phyloP scores from a whole-genome alignment of 164 flowering plant species.

The Sedum album region DNA sequence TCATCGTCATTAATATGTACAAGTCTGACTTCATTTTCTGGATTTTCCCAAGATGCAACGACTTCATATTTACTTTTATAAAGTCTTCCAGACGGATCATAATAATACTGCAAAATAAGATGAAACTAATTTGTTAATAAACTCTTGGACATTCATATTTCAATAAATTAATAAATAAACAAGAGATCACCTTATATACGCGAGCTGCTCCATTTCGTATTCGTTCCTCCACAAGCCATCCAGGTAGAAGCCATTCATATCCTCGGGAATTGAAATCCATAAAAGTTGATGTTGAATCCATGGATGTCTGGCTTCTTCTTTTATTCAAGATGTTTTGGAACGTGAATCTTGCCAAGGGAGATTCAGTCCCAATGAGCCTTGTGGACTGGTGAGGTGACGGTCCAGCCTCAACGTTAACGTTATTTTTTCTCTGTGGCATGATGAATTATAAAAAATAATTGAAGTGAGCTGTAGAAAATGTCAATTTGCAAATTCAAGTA shows the following conservation, averaged over 20 bases:
- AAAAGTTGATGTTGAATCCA: not conserved
- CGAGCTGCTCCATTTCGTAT: not conserved
- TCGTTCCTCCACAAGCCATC: not conserved
- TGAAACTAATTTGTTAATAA: not conserved
- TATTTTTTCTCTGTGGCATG: not conserved
- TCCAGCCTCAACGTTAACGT: not conserved
- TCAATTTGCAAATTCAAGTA: not conserved
- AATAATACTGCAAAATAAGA: not conserved
- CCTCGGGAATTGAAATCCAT: not conserved
- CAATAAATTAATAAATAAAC: no score
- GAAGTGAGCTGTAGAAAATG: not conserved
- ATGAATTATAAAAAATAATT: no score
- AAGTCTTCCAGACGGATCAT: not conserved
- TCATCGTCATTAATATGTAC: not conserved
- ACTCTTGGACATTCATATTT: no score
- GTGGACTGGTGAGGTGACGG: not conserved
- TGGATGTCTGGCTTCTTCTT: not conserved
- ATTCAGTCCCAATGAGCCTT: not conserved
- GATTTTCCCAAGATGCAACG: not conserved
- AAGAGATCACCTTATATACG: not conserved
- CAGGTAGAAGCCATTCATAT: not conserved
- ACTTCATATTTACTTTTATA: not conserved
- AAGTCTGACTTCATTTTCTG: not conserved
- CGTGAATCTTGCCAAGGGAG: not conserved
- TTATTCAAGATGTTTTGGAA: not conserved